Base-by-base conservation (phyloP, 257 asterid genomes). In the Solanum pimpinellifolium region DNA sequence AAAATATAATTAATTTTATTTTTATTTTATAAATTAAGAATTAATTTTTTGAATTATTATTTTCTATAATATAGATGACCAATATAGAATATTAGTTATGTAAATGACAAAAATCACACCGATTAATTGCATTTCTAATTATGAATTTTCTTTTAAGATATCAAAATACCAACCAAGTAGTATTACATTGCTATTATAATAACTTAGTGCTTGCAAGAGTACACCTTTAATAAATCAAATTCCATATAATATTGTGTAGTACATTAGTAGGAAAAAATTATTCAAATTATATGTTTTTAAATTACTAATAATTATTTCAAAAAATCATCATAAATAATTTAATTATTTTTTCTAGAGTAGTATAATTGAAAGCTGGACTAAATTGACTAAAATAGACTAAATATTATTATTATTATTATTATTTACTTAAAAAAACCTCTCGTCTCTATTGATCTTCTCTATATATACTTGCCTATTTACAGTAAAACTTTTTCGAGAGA, bases 401-500 rank as follows among this genome's bases (percentile, higher is more conserved):
- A 35, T 35, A 7, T 73, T 20, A 27, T 31, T 33, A 33, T 29
- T 33, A 33, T 33, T 33, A 33, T 33, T 33, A 33, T 33, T 33
- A 0, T 33, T 33, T 33, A 33, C 5, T 33, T 4, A 33, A 37
- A 23, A 76, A 13, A 2, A 7, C 4, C 9, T 9, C 44, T 78
- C 41, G 27, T 78, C 16, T 46, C 3, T 10, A 78, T 78, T 15
- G 41, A 80, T 15, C 27, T 80, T 46, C 47, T 27, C 84, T 46
- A 47, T 80, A 78, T 46, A 80, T 47, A 80, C 16, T 46, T 44
- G 42, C 66, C 16, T 18, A 47, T 80, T 27, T 27, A 15, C 84
- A 16, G 84, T 16, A 21, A 10, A 29, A 9, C 4, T 9, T 60
- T 62, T 91, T 87, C 78, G 91, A 89, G 94, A 89, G 93, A 88